Evolutionary conservation across 306 rosid genomes (phyloP).

Genomic region (Castanopsis chinensis): DNA sequence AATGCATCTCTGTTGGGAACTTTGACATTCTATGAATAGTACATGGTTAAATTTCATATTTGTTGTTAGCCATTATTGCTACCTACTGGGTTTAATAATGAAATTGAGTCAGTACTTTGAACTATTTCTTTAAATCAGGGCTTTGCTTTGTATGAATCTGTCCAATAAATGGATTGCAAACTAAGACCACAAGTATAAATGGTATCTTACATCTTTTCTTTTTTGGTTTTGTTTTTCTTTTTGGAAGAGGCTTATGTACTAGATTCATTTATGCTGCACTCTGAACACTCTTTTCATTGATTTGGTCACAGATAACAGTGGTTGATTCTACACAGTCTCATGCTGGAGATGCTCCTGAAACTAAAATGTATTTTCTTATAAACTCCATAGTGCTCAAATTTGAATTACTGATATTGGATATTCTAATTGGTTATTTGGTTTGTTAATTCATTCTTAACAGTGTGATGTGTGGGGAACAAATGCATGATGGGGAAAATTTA

Average conservation of each 20-base stretch:
- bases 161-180: not conserved
- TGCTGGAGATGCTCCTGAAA: constrained; percentile 35
- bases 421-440: not conserved
- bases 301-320: constrained; percentile 38
- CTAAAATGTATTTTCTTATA: constrained; percentile 41
- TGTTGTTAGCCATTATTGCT: not conserved
- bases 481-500: constrained; percentile 17
- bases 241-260: not conserved
- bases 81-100: not conserved
- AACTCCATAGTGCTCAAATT: constrained; percentile 12
- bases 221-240: not conserved
- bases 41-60: not conserved
- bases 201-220: not conserved
- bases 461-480: constrained; percentile 22
- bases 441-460: constrained; percentile 34
- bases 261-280: not conserved
- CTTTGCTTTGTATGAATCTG: not conserved
- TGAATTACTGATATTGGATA: not conserved
- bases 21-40: not conserved
- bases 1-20: not conserved
- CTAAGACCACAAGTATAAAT: not conserved
- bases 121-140: not conserved
- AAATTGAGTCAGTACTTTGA: not conserved
- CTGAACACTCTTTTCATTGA: constrained; percentile 6
- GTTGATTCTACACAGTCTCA: constrained; percentile 20